These are phyloP conservation scores for Tylopilus sp. DNA, from an alignment of 1,284 basidiomycete genomes.

Conservation along the genomic window DNA sequence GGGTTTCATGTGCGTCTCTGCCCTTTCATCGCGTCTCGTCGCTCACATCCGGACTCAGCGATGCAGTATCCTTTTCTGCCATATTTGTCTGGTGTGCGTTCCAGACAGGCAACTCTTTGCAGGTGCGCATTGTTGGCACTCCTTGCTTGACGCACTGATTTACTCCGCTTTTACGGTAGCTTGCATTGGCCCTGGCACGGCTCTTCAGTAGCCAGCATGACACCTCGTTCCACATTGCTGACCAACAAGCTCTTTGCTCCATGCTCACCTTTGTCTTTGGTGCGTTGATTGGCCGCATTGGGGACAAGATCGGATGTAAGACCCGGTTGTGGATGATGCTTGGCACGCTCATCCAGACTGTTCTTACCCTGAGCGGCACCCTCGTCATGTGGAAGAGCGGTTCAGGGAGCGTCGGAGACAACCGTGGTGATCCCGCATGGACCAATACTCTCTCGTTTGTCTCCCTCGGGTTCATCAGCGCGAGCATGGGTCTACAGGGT, in stretches of 20 bases:
- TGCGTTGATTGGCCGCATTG: constrained; percentile 72
- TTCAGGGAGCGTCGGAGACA: constrained; percentile 59
- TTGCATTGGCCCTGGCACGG: constrained; percentile 66
- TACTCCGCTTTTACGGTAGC: too few relatives aligned
- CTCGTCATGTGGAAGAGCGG: constrained; percentile 70
- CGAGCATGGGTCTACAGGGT: constrained; percentile 80
- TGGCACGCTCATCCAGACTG: constrained; percentile 74
- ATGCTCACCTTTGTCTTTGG: constrained; percentile 76
- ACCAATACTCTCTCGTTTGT: constrained; percentile 68
- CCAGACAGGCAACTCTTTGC: constrained; percentile 78
- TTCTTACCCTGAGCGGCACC: constrained; percentile 76
- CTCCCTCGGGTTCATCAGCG: constrained; percentile 76
- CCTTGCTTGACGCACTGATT: too few relatives aligned
- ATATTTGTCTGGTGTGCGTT: constrained; percentile 88
- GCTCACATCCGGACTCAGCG: constrained; percentile 49
- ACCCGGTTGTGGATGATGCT: constrained; percentile 76
- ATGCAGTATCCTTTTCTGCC: constrained; percentile 78
- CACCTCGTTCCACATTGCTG: constrained; percentile 71
- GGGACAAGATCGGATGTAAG: constrained; percentile 72
- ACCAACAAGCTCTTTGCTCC: constrained; percentile 82
- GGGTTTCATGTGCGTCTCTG: constrained; percentile 70
- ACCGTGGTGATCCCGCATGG: constrained; percentile 73
- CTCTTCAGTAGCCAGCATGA: constrained; percentile 68
- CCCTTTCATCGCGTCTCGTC: background rate
- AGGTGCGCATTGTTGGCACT: constrained; percentile 48